Evolutionary conservation across 1,284 basidiomycete species (phyloP).

Genomic region (Cystobasidium slooffiae): DNA sequence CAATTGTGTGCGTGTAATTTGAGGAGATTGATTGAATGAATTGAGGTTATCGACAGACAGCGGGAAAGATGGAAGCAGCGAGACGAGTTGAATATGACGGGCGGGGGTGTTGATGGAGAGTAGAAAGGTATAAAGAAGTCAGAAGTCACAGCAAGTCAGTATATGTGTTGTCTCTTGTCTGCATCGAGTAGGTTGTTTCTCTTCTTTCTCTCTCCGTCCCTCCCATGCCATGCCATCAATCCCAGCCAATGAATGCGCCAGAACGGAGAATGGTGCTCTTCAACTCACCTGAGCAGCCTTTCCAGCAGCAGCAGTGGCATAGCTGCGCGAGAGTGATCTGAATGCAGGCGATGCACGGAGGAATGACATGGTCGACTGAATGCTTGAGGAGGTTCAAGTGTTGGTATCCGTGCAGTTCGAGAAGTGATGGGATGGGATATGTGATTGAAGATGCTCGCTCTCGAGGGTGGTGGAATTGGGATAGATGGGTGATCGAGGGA

Average conservation of each 20-base stretch:
- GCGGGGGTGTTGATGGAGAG: not conserved
- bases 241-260: constrained; percentile 19
- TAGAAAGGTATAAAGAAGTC: not conserved
- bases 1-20: too few species aligned
- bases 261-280: constrained; percentile 11
- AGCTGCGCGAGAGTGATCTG: constrained; percentile 32
- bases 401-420: too few species aligned
- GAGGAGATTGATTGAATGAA: not conserved
- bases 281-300: constrained; percentile 30
- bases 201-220: not conserved
- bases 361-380: too few species aligned
- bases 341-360: constrained; percentile 23
- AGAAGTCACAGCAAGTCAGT: not conserved
- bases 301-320: constrained; percentile 37
- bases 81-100: not conserved
- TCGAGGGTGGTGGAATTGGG: not conserved
- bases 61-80: not conserved
- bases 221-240: not conserved
- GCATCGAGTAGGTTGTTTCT: not conserved
- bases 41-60: not conserved
- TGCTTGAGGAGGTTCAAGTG: too few species aligned
- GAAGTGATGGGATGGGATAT: too few species aligned
- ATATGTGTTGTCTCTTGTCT: not conserved
- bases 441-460: too few species aligned
- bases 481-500: not conserved